Conservation (phyloP, 176 grass and related monocot genomes). For the Carex parvula region DNA sequence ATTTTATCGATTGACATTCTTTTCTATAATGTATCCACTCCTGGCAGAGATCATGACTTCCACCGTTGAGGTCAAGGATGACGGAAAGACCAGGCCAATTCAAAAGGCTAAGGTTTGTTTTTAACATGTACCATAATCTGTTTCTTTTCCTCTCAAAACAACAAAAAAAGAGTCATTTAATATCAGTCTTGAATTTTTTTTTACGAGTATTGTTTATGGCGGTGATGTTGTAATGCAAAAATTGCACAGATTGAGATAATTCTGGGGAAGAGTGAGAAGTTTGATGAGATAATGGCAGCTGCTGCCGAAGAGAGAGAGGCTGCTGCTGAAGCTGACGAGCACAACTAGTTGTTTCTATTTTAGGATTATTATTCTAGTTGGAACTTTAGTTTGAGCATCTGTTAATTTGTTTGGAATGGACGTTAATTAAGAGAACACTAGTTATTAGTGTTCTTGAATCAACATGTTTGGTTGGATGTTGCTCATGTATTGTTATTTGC, state of each 20-base stretch:
- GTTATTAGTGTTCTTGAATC: slow-evolving; percentile 23
- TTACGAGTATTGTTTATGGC: neutral
- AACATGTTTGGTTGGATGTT: slow-evolving; percentile 22
- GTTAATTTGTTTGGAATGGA: slow-evolving; percentile 31
- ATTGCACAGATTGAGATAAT: slow-evolving; percentile 81
- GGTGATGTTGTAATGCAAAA: neutral
- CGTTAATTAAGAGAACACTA: slow-evolving; percentile 1
- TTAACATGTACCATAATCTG: slow-evolving; percentile 11
- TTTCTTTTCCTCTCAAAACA: neutral
- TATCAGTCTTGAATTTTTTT: neutral
- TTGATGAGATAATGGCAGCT: slow-evolving; percentile 86
- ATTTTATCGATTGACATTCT: neutral
- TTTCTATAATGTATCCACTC: neutral
- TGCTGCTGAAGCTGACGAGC: slow-evolving; percentile 47
- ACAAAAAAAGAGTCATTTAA: neutral
- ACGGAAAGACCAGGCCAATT: slow-evolving; percentile 53
- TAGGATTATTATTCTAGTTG: slow-evolving; percentile 46
- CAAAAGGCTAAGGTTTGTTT: slow-evolving; percentile 87
- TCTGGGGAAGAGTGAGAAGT: slow-evolving; percentile 76
- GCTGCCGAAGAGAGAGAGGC: slow-evolving; percentile 64
- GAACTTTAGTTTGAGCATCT: slow-evolving; percentile 25
- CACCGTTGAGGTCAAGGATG: slow-evolving; percentile 82
- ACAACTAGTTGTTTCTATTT: slow-evolving; percentile 42
- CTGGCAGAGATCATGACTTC: slow-evolving; percentile 74
- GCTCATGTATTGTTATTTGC: slow-evolving; percentile 1